Evolutionary conservation across 768 basidiomycete species (phyloP), one percentile per base, ranked within the genome.

Genomic region (Pleurotus platypus): DNA sequence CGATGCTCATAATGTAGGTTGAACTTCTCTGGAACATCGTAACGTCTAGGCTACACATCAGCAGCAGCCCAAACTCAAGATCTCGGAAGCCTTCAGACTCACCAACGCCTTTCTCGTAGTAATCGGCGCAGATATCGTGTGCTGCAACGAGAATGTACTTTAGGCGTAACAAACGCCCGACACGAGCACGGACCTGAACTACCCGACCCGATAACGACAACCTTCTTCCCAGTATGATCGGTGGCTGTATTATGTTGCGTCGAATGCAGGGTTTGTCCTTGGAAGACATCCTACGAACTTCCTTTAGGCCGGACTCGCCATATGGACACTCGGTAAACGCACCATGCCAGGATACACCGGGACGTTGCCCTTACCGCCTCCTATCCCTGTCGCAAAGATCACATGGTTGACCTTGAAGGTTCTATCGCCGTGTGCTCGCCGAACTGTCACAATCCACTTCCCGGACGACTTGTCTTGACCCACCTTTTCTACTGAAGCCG

Each of bases 181-280:
- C 7, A 24, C 18, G 15, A 16, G 18, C 2, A 45, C 63, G 22
- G 42, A 75, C 76, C 74, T 18, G 86, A 85, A 50, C 78, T 84
- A 49, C 83, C 82, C 11, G 85, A 76, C 8, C 87, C 87, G 15
- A 89, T 70, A 18, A 87, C 72, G 3, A 85, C 67, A 8, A 80
- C 86, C 63, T 81, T 86, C 69, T 87, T 86, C 5, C 85, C 84
- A 2, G 69, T 61, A 61, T 80, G 78, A 24, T 76, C 78, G 2
- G 64, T 60, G 0, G 81, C 80, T 11, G 69, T 74, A 20, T 73
- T 73, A 62, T 82, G 80, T 30, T 75, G 62, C 1, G 71, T 68
- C 1, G 87, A 83, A 67, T 89, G 87, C 7, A 81, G 37, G 5
- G 75, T 61, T 42, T 74, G 67, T 1, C 87, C 86, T 57, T 77